Evolutionary conservation across 208 protist species (phyloP).

Genomic region (Acanthamoeba castellanii): DNA sequence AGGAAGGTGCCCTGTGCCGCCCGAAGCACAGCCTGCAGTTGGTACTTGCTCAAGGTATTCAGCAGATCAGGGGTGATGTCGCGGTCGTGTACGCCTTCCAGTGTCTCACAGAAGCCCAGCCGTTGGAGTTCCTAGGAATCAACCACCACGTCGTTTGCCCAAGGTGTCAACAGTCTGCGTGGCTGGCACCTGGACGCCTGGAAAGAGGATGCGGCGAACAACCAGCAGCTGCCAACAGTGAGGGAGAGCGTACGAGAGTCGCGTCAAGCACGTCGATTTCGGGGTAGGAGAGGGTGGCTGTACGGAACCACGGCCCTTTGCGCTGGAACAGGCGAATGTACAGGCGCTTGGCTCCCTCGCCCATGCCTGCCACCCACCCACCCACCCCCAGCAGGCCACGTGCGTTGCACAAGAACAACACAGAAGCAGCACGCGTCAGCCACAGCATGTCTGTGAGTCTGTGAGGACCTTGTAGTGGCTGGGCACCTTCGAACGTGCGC

Average conservation of each 20-base stretch:
- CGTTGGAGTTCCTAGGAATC: not conserved
- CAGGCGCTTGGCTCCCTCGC: not conserved
- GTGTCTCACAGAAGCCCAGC: not conserved
- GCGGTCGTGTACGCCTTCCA: not conserved
- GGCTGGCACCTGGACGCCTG: too few species aligned
- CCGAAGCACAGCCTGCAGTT: constrained; percentile 6
- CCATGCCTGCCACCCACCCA: not conserved
- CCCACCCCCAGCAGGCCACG: not conserved
- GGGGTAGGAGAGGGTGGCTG: not conserved
- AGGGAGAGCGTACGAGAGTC: not conserved
- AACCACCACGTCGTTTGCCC: not conserved
- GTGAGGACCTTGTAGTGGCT: too few species aligned
- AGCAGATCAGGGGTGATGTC: not conserved
- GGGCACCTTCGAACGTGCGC: not conserved
- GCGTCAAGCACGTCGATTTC: not conserved
- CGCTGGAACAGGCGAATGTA: constrained; percentile 67
- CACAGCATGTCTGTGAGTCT: too few species aligned
- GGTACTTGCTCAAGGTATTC: not conserved
- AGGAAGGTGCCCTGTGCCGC: not conserved
- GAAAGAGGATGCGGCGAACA: too few species aligned
- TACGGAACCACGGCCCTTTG: constrained; percentile 57
- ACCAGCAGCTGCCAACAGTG: not conserved
- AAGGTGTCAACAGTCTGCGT: not conserved
- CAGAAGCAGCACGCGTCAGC: not conserved
- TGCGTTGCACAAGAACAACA: not conserved